Base-by-base conservation (phyloP, 2,329 filamentous ascomycete species). In the Daldinia sp. region DNA sequence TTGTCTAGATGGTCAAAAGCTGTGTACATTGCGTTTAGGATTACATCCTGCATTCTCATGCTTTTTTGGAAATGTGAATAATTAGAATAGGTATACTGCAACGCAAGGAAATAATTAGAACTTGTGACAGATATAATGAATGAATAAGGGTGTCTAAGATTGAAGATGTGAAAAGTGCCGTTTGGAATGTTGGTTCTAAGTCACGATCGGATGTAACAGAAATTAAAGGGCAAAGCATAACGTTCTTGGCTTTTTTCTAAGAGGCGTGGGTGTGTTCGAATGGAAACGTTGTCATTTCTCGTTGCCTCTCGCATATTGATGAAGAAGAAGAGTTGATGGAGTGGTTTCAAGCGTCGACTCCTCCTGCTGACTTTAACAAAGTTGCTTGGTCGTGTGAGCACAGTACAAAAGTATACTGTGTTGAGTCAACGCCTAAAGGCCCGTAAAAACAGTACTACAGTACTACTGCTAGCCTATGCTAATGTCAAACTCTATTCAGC, bases 261-360 rank as follows among this genome's bases (percentile, higher is more conserved):
- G 46, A 15, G 46, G 26, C 15, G 9, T 15, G 20, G 26, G 26
- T 15, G 4, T 15, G 20, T 54, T 54, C 18, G 10, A 37, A 23
- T 37, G 9, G 30, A 3, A 37, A 37, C 13, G 23, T 23, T 23
- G 7, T 6, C 13, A n/a, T 37, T 37, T 39, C 30, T 37, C 30
- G 18, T 58, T 50, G 51, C 33, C 57, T 62, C 53, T 62, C 60
- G 60, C 30, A 42, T 61, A 41, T 58, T 51, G 41, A 53, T 28
- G 35, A 65, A 63, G 39, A 65, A 63, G 39, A 64, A 60, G 30
- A 61, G 41, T 48, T 41, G 50, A 60, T 23, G 48, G 54, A 15
- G 60, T 60, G 26, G 63, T 71, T 71, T 71, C 68, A 67, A 67
- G 30, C 30, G 48, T 65, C 42, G 57, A 60, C 65, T 67, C 54